phyloP scores from a whole-genome alignment of 345 rosid genomes.

The Pistacia atlantica region DNA sequence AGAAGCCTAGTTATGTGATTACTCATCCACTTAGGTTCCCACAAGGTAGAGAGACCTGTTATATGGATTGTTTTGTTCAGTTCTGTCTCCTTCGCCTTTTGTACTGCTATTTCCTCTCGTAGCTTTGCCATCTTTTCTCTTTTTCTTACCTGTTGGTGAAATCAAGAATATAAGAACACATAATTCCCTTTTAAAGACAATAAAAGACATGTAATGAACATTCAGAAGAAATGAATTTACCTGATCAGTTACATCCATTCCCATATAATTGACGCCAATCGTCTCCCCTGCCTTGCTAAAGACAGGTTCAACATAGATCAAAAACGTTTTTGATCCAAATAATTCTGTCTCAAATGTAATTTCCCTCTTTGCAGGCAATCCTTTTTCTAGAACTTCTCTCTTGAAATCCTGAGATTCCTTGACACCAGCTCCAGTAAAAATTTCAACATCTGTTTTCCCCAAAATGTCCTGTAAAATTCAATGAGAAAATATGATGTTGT shows the following conservation, averaged over 20 bases:
- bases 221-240: conserved; percentile 32
- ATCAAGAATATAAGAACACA: conserved; percentile 21
- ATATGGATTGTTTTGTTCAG: conserved; percentile 92
- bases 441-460: conserved; percentile 90
- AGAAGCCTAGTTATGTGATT: not conserved
- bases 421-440: conserved; percentile 86
- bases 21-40: conserved; percentile 6
- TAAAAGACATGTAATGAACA: conserved; percentile 4
- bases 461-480: conserved; percentile 67
- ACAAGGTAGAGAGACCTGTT: conserved; percentile 56
- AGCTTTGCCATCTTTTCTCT: conserved; percentile 87
- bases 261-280: conserved; percentile 93
- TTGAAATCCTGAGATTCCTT: conserved; percentile 96
- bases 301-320: conserved; percentile 91
- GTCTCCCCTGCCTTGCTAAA: conserved; percentile 82
- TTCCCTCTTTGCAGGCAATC: conserved; percentile 90
- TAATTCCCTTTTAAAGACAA: not conserved
- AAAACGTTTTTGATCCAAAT: conserved; percentile 84
- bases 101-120: conserved; percentile 94
- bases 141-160: conserved; percentile 58
- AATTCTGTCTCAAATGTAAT: conserved; percentile 82
- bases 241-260: conserved; percentile 98
- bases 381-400: conserved; percentile 86
- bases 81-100: conserved; percentile 95
- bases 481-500: not conserved